Conservation (phyloP, 83 land plant genomes). For the Isoetes engelmannii region DNA sequence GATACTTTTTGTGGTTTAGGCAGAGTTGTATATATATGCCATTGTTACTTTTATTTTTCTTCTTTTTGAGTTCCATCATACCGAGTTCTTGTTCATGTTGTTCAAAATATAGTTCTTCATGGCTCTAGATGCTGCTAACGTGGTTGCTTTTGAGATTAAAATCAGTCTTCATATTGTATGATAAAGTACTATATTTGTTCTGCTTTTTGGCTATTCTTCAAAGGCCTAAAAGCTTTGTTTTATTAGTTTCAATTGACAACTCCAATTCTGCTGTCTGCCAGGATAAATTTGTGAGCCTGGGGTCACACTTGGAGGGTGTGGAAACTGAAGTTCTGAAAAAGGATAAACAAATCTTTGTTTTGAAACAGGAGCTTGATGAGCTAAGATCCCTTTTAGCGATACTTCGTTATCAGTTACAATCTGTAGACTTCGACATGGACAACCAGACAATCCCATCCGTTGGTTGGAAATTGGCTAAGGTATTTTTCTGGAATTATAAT, state of each 20-base stretch:
- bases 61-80: too few species aligned
- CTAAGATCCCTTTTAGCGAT: not conserved
- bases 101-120: too few species aligned
- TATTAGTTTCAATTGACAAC: not conserved
- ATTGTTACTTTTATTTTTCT: too few species aligned
- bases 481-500: not conserved
- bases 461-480: not conserved
- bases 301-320: not conserved
- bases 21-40: too few species aligned
- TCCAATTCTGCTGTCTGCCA: not conserved
- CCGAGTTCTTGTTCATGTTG: too few species aligned
- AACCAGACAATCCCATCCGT: not conserved
- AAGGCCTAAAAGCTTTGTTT: not conserved
- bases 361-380: slow-evolving; percentile 1
- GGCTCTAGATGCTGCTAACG: too few species aligned
- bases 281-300: slow-evolving; percentile 5
- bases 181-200: too few species aligned
- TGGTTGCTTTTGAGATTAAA: too few species aligned
- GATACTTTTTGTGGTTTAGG: not conserved
- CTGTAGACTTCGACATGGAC: not conserved
- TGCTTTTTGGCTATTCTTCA: too few species aligned
- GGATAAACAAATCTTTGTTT: not conserved
- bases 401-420: not conserved
- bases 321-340: not conserved
- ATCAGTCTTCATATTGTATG: too few species aligned